These are phyloP conservation scores for Favolaschia claudopus DNA, from an alignment of 768 basidiomycete genomes.

Conservation along the genomic window DNA sequence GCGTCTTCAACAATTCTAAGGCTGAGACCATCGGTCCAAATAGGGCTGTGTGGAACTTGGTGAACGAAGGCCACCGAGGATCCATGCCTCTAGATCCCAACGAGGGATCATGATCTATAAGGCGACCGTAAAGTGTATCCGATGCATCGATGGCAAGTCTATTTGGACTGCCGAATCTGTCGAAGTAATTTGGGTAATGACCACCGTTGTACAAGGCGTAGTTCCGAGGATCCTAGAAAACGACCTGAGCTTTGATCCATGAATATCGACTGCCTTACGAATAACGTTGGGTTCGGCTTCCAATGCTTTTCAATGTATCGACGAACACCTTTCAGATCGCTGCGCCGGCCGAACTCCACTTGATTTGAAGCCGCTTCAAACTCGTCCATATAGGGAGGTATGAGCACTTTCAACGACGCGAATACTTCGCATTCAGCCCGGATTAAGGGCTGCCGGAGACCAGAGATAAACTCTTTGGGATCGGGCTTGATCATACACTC, in stretches of 20 bases:
- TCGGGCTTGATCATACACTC: neutral
- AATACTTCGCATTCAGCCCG: neutral
- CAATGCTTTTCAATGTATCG: neutral
- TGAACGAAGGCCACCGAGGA: neutral
- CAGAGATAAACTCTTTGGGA: neutral
- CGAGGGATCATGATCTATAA: no score
- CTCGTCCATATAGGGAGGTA: neutral
- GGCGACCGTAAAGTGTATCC: no score
- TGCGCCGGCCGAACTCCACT: neutral
- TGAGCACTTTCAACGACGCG: neutral
- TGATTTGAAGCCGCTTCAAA: neutral
- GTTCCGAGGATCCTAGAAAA: neutral
- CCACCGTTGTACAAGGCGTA: neutral
- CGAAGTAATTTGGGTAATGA: no score
- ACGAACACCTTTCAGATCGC: neutral
- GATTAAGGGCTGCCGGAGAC: neutral
- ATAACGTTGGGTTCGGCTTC: constrained; percentile 3
- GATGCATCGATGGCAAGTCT: no score
- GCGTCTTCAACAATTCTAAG: neutral
- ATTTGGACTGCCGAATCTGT: no score
- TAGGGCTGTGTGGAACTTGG: neutral
- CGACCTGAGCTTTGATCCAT: neutral
- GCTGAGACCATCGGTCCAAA: neutral
- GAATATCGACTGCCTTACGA: neutral
- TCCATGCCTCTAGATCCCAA: neutral